Base-by-base conservation (phyloP, 768 basidiomycete genomes). In the Termitomyces sp. region DNA sequence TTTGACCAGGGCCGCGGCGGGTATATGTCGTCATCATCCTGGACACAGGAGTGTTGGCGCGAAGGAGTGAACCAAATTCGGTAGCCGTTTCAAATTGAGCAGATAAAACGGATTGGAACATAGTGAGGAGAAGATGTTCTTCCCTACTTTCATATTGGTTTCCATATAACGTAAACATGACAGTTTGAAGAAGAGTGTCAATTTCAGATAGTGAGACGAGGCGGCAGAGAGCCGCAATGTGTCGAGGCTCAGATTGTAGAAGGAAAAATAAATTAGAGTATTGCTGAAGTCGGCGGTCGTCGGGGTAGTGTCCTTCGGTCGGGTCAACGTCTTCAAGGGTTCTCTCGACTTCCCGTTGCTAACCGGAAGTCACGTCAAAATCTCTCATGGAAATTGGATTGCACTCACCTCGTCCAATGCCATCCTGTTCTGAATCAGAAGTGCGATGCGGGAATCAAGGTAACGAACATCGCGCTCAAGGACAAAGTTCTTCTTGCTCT, bases 11-110 rank as follows among this genome's bases (percentile, higher is more conserved):
- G 57, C 97, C 97, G 55, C 97, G 90, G 59, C 97, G 91, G 54
- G 97, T 98, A 74, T 99, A 99, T 20, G 97, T 98, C 46, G 97
- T 99, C 97, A 99, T 99, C 97, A 99, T 99, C 40, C 97, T 88
- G 50, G 94, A 98, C 24, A 99, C 97, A 48, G 97, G 97, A 51
- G 97, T 99, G 73, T 99, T 99, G 59, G 97, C 97, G 54, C 97
- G 92, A 30, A 99, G 84, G 11, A 99, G 81, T 5, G 96, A 98
- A n/a, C 96, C 95, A 65, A 99, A 98, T 72, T 99, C 97, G 54
- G 94, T 96, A 16, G 97, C 94, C 2, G 93, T 98, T 73, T 99
- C 97, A 76, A 99, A 99, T 72, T 99, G 97, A 26, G 97, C 96
- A 47, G 96, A 95, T 5, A 99, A 79, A 11, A 99, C 97, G 65